Percentiles rank a stretch among this genome's conserved stretches.
Evolutionary conservation across 768 basidiomycete species (phyloP).

Genomic region (Mycena leptocephala): DNA sequence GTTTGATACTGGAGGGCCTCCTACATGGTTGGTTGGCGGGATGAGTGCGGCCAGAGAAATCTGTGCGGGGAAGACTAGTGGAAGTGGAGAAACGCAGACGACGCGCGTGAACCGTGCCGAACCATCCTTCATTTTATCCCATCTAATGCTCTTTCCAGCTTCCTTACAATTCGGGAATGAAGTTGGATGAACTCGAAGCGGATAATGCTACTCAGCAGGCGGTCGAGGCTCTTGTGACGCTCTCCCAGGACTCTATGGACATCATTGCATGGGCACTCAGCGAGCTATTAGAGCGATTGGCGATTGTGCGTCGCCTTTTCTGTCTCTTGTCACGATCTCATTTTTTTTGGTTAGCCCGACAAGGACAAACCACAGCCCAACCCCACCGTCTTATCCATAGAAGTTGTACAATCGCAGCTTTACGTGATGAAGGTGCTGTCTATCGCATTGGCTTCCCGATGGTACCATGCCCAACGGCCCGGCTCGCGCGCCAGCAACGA

Average conservation of each 20-base stretch:
- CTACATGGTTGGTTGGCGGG: not conserved
- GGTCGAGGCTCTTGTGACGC: slow-evolving; percentile 85
- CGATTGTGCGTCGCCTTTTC: slow-evolving; percentile 68
- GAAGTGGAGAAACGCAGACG: not conserved
- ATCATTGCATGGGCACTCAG: slow-evolving; percentile 86
- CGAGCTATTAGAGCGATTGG: slow-evolving; percentile 83
- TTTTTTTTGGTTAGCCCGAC: slow-evolving; percentile 26
- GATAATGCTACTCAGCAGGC: slow-evolving; percentile 85
- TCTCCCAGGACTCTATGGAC: slow-evolving; percentile 84
- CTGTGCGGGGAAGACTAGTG: too few species aligned
- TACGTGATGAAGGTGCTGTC: slow-evolving; percentile 89
- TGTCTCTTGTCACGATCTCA: slow-evolving; percentile 29
- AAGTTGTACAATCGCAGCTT: slow-evolving; percentile 89
- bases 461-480: slow-evolving; percentile 66
- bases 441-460: slow-evolving; percentile 84
- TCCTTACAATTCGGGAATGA: slow-evolving; percentile 87
- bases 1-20: not conserved
- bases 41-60: not conserved
- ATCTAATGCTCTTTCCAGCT: slow-evolving; percentile 64
- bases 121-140: not conserved
- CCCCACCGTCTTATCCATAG: slow-evolving; percentile 67
- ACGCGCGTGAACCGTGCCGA: too few species aligned
- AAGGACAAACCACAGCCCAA: slow-evolving; percentile 66
- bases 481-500: slow-evolving; percentile 63
- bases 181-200: slow-evolving; percentile 80